Base-by-base conservation (phyloP, 176 grass and related monocot genomes). In the Poa pratensis region DNA sequence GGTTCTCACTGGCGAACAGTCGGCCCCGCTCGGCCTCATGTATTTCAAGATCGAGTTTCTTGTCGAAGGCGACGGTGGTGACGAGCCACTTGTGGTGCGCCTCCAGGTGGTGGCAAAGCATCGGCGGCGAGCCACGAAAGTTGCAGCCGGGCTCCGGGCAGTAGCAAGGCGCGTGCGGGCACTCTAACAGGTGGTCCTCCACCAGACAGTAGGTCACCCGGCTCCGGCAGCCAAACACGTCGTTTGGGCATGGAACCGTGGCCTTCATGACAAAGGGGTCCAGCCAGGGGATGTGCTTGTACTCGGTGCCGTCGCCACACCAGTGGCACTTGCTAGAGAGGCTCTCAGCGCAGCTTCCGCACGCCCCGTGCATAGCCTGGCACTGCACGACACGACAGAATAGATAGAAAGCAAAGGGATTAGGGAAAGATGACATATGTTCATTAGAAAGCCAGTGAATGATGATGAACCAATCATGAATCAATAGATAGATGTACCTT, bases 221-320 rank as follows among this genome's bases (percentile, higher is more conserved):
- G 45, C 1, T 0, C 45, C 6, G 19, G 72, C 82, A 66, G 19
- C 82, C 73, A 61, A 66, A 67, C 5, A 1, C 3, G 73, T 55
- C 22, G 83, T 43, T 55, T 20, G 83, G 83, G 83, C 83, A 85
- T 30, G 46, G 32, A 16, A 85, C 83, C 32, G 30, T 40, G n/a
- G 61, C 83, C n/a, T 48, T 73, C 48, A 37, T 15, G 48, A 85
- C 10, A 73, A 9, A 54, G 40, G 3, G 5, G 60, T 85, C 32
- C 3, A 50, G 45, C 30, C 18, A 46, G 5, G 16, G 7, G 0
- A 35, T 46, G 73, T 30, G 62, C 62, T 65, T 28, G 62, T 65
- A 65, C 27, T n/a, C n/a, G n/a, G 1, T 28, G 62, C 62, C 62
- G 10, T 61, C 58, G 15, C 1, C 27, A 28, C 62, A 65, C 62